Evolutionary conservation across 441 rosid species (phyloP).

Genomic region (Syzygium malaccense): DNA sequence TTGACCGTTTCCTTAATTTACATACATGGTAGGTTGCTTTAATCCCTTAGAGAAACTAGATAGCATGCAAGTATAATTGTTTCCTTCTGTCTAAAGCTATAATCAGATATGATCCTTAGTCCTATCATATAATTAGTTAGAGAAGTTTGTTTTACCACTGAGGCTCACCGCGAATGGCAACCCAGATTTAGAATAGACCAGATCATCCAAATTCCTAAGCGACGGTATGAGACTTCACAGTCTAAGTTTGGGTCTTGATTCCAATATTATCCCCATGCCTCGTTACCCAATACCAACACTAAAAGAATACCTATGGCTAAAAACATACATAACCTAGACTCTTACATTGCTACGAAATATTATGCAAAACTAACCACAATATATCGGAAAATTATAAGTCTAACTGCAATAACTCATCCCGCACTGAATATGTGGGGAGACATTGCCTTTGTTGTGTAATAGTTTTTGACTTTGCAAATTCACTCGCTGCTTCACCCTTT

Average conservation of each 20-base stretch:
- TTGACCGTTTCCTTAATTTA: too few relatives aligned
- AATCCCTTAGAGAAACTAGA: too few relatives aligned
- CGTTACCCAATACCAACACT: background rate
- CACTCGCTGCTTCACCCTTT: constrained; percentile 88
- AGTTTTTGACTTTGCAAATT: constrained; percentile 77
- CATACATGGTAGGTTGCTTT: too few relatives aligned
- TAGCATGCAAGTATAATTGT: too few relatives aligned
- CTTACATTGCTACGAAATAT: background rate
- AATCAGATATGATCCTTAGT: too few relatives aligned
- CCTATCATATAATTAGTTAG: too few relatives aligned
- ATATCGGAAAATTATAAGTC: background rate
- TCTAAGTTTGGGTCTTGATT: background rate
- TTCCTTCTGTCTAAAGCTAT: too few relatives aligned
- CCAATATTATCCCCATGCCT: background rate
- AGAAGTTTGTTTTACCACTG: too few relatives aligned
- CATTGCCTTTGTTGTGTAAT: constrained; percentile 70
- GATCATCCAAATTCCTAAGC: too few relatives aligned
- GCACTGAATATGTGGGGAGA: constrained; percentile 84
- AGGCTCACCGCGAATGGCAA: too few relatives aligned
- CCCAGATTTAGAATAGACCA: too few relatives aligned
- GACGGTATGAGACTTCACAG: too few relatives aligned
- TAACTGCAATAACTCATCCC: constrained; percentile 86
- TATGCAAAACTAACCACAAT: background rate
- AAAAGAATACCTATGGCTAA: background rate
- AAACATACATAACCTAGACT: background rate